Percentiles rank a stretch among this genome's conserved stretches.
Conservation (phyloP, 2,329 filamentous ascomycete species). For the Aspergillus bombycis region DNA sequence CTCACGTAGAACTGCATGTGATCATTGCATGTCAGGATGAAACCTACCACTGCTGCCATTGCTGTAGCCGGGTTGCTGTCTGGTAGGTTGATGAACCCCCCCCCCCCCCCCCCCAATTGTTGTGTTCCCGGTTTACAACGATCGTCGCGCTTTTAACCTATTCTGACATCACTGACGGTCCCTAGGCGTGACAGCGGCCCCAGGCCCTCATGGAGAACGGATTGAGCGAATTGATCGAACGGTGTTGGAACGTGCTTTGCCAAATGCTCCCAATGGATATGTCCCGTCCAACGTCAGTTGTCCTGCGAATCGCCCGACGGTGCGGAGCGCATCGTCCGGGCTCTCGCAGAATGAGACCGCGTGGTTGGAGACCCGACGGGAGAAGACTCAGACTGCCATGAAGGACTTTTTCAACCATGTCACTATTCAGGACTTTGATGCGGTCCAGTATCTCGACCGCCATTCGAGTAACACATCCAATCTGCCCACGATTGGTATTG, state of each 20-base stretch:
- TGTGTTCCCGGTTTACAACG: neutral
- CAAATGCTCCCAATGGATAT: constrained; percentile 70
- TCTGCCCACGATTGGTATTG: constrained; percentile 73
- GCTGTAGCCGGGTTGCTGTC: constrained; percentile 22
- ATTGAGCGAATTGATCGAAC: constrained; percentile 5
- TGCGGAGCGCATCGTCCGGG: constrained; percentile 65
- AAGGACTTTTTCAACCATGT: constrained; percentile 70
- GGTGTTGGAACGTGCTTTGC: constrained; percentile 47
- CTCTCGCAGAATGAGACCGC: constrained; percentile 71
- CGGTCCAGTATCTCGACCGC: constrained; percentile 69
- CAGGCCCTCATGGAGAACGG: constrained; percentile 1
- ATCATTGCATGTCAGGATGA: constrained; percentile 15
- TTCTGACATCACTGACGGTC: neutral
- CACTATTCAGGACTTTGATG: constrained; percentile 78
- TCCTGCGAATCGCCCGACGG: constrained; percentile 66
- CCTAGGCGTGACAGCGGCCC: constrained; percentile 15
- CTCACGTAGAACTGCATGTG: neutral
- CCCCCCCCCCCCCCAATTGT: neutral
- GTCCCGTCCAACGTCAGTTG: constrained; percentile 70
- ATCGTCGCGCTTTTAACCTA: neutral
- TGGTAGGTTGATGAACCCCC: constrained; percentile 16
- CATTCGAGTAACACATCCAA: constrained; percentile 58
- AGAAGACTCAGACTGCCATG: constrained; percentile 74
- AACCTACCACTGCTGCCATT: constrained; percentile 13
- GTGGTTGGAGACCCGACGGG: constrained; percentile 74